phyloP scores from a whole-genome alignment of 257 asterid genomes.

The Scutellaria minor region DNA sequence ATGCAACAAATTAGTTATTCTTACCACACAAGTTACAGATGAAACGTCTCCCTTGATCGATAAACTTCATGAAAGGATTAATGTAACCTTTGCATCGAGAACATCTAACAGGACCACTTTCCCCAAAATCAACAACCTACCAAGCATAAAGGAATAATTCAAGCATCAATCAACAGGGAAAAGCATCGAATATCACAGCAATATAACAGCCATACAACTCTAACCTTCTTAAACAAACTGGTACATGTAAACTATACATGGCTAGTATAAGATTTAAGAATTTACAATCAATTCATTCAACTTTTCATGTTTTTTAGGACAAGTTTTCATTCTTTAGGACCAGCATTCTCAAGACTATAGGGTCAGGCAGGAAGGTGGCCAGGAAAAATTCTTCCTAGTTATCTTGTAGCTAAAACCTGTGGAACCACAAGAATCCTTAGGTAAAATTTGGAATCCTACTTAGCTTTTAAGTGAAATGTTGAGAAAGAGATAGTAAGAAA shows the following conservation, averaged over 20 bases:
- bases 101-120: slow-evolving; percentile 96
- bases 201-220: slow-evolving; percentile 7
- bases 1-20: slow-evolving; percentile 34
- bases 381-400: slow-evolving; percentile 8
- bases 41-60: slow-evolving; percentile 89
- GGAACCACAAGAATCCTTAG: background rate
- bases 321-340: background rate
- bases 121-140: slow-evolving; percentile 97
- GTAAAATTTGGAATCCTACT: background rate
- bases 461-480: slow-evolving; percentile 11
- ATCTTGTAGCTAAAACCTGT: background rate
- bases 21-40: slow-evolving; percentile 95
- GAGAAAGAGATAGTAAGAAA: slow-evolving; percentile 10
- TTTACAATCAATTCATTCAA: background rate
- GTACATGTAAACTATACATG: background rate
- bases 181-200: slow-evolving; percentile 11
- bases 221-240: background rate
- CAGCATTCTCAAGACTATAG: background rate
- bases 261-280: slow-evolving; percentile 3
- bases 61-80: slow-evolving; percentile 91
- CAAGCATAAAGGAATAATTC: slow-evolving; percentile 17
- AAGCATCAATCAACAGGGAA: slow-evolving; percentile 18
- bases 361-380: background rate
- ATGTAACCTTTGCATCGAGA: slow-evolving; percentile 99
- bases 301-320: background rate